Evolutionary conservation across 306 rosid species (phyloP).

Genomic region (Purshia tridentata): DNA sequence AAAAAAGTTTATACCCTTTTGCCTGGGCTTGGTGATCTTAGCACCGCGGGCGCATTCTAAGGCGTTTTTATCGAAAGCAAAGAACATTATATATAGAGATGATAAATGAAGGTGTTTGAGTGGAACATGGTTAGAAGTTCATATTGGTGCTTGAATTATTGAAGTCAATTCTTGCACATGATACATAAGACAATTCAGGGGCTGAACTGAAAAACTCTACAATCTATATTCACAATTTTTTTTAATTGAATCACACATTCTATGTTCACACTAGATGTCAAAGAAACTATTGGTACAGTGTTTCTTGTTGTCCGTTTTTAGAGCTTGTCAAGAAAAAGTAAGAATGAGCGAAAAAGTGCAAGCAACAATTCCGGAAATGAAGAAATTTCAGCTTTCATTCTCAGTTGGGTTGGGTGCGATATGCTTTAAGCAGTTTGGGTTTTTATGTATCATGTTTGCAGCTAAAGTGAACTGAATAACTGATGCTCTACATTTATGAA

Average conservation of each 20-base stretch:
- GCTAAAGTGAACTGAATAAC: too few species aligned
- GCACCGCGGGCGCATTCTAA: background rate
- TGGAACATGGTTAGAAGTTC: background rate
- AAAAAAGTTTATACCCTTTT: too few species aligned
- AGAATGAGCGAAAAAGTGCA: too few species aligned
- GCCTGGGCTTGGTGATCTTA: too few species aligned
- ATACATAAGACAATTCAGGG: background rate
- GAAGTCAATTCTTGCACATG: slow-evolving; percentile 17
- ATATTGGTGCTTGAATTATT: slow-evolving; percentile 14
- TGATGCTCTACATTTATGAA: too few species aligned
- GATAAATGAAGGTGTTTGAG: background rate
- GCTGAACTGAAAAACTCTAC: background rate
- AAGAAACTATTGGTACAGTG: background rate
- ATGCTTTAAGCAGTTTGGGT: too few species aligned
- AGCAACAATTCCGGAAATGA: too few species aligned
- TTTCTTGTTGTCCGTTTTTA: too few species aligned
- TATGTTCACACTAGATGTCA: background rate
- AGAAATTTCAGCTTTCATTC: too few species aligned
- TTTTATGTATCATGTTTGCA: too few species aligned
- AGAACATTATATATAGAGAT: background rate
- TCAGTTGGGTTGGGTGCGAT: too few species aligned
- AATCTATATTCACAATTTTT: background rate
- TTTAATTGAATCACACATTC: background rate
- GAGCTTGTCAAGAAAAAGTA: too few species aligned
- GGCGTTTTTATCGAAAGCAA: background rate